Conservation (phyloP, 495 filamentous ascomycete species). For the Talaromyces nanjingensis region DNA sequence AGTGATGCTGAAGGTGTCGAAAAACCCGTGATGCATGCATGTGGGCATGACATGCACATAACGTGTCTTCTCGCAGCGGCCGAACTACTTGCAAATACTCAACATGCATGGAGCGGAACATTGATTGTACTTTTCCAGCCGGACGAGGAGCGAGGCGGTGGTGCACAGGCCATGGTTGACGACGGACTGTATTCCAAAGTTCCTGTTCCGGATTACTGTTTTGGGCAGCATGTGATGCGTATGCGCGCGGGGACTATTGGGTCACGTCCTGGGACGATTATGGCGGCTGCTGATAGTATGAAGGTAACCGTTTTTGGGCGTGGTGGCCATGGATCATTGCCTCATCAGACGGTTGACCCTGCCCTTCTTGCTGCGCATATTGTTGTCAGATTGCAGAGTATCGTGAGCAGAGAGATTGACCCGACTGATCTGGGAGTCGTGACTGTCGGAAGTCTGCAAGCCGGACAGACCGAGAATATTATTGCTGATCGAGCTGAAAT, state of each 20-base stretch:
- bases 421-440: conserved; percentile 43
- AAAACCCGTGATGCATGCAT: conserved; percentile 50
- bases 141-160: conserved; percentile 43
- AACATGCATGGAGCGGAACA: conserved; percentile 39
- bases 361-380: conserved; percentile 42
- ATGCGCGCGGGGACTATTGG: conserved; percentile 36
- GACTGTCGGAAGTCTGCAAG: conserved; percentile 45
- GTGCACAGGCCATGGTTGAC: conserved; percentile 48
- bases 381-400: conserved; percentile 41
- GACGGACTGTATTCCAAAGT: conserved; percentile 43
- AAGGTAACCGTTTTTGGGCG: conserved; percentile 44
- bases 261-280: conserved; percentile 32
- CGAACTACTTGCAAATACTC: conserved; percentile 26
- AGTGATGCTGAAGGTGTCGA: conserved; percentile 31
- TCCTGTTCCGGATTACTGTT: conserved; percentile 41
- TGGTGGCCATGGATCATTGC: conserved; percentile 45
- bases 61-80: conserved; percentile 46
- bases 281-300: conserved; percentile 43
- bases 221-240: conserved; percentile 48
- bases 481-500: conserved; percentile 43
- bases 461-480: conserved; percentile 46
- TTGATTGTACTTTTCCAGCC: conserved; percentile 50
- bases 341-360: conserved; percentile 46
- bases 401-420: conserved; percentile 44
- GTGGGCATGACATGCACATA: conserved; percentile 53